Conservation (phyloP, 305 asterid genomes). For the Fraxinus latifolia region DNA sequence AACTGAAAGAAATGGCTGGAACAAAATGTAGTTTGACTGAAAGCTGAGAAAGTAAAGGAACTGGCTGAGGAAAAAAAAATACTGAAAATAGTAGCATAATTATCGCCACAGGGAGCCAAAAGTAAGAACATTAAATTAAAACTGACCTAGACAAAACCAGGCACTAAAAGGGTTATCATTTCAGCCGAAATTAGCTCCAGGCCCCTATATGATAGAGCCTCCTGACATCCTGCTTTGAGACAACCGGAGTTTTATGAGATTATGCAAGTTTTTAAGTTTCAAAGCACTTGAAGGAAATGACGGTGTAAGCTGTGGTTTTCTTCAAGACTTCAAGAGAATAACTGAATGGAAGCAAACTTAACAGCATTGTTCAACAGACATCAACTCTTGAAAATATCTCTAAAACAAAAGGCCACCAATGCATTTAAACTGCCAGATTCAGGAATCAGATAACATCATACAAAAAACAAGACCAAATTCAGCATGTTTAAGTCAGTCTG, state of each 20-base stretch:
- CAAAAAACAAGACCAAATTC: slow-evolving; percentile 10
- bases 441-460: slow-evolving; percentile 30
- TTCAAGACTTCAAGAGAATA: slow-evolving; percentile 34
- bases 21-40: slow-evolving; percentile 35
- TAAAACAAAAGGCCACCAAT: slow-evolving; percentile 39
- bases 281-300: slow-evolving; percentile 52
- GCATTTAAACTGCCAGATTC: slow-evolving; percentile 37
- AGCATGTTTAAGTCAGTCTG: not conserved
- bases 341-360: slow-evolving; percentile 35
- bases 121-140: slow-evolving; percentile 53
- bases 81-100: slow-evolving; percentile 32
- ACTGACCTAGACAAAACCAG: slow-evolving; percentile 92
- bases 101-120: slow-evolving; percentile 46
- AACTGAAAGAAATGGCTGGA: slow-evolving; percentile 9
- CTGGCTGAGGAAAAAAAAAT: slow-evolving; percentile 34
- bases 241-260: slow-evolving; percentile 60
- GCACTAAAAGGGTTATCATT: slow-evolving; percentile 85
- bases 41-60: slow-evolving; percentile 43
- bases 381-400: slow-evolving; percentile 25
- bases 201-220: slow-evolving; percentile 85
- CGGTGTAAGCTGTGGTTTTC: slow-evolving; percentile 41
- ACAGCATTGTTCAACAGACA: slow-evolving; percentile 41
- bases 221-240: slow-evolving; percentile 95
- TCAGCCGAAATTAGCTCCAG: slow-evolving; percentile 91
- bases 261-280: slow-evolving; percentile 41